Base-by-base conservation (phyloP, 2,329 filamentous ascomycete species). In the Parastagonospora avenae region DNA sequence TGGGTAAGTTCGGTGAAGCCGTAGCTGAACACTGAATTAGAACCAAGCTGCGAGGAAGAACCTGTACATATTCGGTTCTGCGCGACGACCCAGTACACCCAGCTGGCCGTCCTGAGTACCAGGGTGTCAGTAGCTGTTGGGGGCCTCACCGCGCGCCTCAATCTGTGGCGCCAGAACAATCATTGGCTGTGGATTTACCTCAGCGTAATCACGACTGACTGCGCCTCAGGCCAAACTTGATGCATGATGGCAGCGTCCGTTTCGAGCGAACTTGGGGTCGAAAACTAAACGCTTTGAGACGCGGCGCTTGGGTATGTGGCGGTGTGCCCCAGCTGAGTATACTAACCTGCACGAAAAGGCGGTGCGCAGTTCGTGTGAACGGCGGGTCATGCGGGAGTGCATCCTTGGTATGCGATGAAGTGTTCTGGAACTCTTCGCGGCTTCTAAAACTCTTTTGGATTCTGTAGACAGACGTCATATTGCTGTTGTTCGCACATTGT, bases 51-150 rank as follows among this genome's bases (percentile, higher is more conserved):
- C 31, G 10, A 50, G 42, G 35, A 15, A 19, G 27, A 16, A 33
- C 29, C 37, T 40, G 36, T 48, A 54, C 47, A 51, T 51, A 43
- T 48, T 48, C 46, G 24, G 19, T 43, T 30, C 39, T 28, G 32
- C 41, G 39, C 40, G 15, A 37, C 39, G 38, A 48, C 43, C 38
- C 31, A 49, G 16, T 35, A 47, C 14, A 28, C 27, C 46, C 28
- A 27, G 41, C 51, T 39, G 39, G 37, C 42, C 31, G 50, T 49
- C 40, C 45, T 60, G 62, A 63, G 56, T 48, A 46, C 48, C 50
- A 63, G 63, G 62, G 63, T 60, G 61, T 40, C 41, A 27, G 61
- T 64, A 61, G 59, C 59, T 63, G 58, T 16, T 57, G 52, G 45
- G 27, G 30, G 54, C 57, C 50, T 60, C 10, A 51, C n/a, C 14